A percentile compares a stretch with the other conserved stretches of the same genome.
These are phyloP conservation scores for Verticillium tricorpus DNA, from an alignment of 2,329 filamentous ascomycete genomes.

Conservation along the genomic window DNA sequence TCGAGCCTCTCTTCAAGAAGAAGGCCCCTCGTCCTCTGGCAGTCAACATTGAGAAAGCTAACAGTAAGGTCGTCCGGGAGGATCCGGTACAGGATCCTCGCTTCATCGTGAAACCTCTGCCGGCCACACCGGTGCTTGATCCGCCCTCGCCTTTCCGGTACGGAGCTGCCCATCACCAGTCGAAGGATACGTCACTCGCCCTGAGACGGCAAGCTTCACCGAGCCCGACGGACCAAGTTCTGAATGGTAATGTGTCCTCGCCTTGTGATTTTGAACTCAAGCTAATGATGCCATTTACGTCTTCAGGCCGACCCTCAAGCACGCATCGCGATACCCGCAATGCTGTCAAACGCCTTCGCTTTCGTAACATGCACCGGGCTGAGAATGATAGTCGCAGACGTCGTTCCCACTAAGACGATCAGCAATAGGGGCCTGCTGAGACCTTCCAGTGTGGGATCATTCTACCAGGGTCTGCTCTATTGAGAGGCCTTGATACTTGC, in stretches of 20 bases:
- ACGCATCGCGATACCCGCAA: too few relatives aligned
- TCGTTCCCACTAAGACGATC: too few relatives aligned
- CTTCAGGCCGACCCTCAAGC: too few relatives aligned
- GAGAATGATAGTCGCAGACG: too few relatives aligned
- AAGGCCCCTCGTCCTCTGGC: neutral
- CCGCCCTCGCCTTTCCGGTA: neutral
- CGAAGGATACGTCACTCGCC: neutral
- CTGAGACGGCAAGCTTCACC: neutral
- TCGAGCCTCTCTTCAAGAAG: neutral
- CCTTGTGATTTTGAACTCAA: too few relatives aligned
- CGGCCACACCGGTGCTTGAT: conserved; percentile 1
- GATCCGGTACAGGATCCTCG: conserved; percentile 8
- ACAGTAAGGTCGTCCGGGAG: conserved; percentile 3
- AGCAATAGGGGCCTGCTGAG: too few relatives aligned
- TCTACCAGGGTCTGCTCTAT: too few relatives aligned
- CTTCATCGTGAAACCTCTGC: conserved; percentile 5
- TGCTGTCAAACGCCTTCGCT: too few relatives aligned
- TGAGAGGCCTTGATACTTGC: too few relatives aligned
- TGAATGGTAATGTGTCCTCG: neutral
- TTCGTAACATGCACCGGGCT: too few relatives aligned
- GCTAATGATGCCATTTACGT: too few relatives aligned
- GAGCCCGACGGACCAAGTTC: neutral
- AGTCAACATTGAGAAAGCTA: neutral
- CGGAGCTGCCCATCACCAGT: neutral
- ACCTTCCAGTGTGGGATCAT: too few relatives aligned